phyloP scores from a whole-genome alignment of 2,329 filamentous ascomycete genomes.

The Fusarium sacchari region DNA sequence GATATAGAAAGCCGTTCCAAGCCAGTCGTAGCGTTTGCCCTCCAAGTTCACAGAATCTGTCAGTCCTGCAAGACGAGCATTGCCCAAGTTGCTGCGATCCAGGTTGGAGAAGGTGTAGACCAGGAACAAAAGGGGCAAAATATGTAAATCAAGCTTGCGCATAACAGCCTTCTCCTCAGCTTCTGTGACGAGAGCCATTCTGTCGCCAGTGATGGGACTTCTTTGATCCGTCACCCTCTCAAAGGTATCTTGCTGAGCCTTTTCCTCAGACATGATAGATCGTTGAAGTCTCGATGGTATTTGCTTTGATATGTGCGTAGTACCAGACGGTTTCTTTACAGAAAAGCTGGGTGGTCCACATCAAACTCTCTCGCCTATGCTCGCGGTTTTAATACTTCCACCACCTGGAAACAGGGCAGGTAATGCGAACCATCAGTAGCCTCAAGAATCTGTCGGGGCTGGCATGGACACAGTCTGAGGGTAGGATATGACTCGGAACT shows the following conservation, averaged over 20 bases:
- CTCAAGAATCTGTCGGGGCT: neutral
- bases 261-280: neutral
- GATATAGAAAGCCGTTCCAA: neutral
- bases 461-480: neutral
- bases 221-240: neutral
- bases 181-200: neutral
- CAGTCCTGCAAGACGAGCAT: neutral
- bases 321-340: neutral
- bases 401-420: neutral
- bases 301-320: neutral
- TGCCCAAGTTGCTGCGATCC: neutral
- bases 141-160: neutral
- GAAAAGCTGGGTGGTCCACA: neutral
- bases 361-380: neutral
- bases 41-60: neutral
- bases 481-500: neutral
- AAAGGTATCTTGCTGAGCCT: neutral
- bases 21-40: neutral
- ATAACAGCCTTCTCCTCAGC: neutral
- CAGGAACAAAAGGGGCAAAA: neutral
- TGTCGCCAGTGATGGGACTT: neutral
- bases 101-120: neutral
- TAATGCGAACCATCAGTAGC: neutral
- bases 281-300: neutral
- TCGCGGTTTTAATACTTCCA: neutral